Evolutionary conservation across 768 basidiomycete species (phyloP), one percentile per base, ranked within the genome.

Genomic region (Lentinula lateritia): DNA sequence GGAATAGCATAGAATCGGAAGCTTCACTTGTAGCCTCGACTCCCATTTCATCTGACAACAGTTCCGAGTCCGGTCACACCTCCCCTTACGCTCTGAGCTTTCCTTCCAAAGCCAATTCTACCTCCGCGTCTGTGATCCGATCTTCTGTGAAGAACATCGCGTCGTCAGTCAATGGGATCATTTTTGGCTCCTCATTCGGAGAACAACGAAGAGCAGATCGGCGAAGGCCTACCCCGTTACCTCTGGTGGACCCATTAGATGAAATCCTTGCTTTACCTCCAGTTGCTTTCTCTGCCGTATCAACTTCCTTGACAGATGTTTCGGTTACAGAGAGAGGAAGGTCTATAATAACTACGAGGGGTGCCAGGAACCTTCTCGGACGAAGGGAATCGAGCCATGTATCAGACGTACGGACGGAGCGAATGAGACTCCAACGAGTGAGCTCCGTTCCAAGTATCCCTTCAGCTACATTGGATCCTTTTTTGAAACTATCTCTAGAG

Each of bases 361-460:
- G 15, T 34, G 28, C 12, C 7, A 52, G 34, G 32, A 34, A 10
- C 12, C 28, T 18, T 16, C 35, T 52, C 7, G 6, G 28, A n/a
- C 50, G 32, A 32, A 52, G 50, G 50, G 50, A 52, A 34, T 28
- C 50, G 6, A 52, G 50, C 13, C 50, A 15, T 36, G 16, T 16
- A 18, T 10, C 28, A 18, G n/a, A 32, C 8, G 35, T 10, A n/a
- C 50, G 35, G 13, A n/a, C 12, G n/a, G 32, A 35, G 35, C 28
- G 38, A 3, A 52, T 50, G 38, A 42, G 2, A 52, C 32, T 50
- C n/a, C 48, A 60, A 18, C 45, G 59, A 8, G 10, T 35, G 23
- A 60, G 28, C 36, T 60, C 59, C 6, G 39, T 60, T 12, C 59
- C 59, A 1, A 50, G 32, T 35, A 52, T 60, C 28, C 48, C 59